Percentiles rank a stretch among this genome's conserved stretches.
Evolutionary conservation across 1,284 basidiomycete genomes (phyloP).

Genomic region (Cryptococcus deneoformans): DNA sequence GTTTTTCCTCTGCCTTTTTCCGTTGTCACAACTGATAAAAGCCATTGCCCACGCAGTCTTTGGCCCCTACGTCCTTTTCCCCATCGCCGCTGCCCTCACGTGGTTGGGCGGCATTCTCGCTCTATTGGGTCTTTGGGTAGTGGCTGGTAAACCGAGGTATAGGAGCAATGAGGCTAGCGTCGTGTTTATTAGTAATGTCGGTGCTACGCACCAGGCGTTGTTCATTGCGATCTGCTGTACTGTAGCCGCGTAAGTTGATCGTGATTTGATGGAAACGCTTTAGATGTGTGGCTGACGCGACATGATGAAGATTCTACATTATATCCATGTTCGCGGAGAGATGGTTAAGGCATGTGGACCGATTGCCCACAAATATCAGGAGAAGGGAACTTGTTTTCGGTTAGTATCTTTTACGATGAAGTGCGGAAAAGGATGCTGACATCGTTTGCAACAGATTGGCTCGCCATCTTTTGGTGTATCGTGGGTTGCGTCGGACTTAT

Average conservation of each 20-base stretch:
- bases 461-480: slow-evolving; percentile 50
- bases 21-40: not conserved
- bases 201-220: slow-evolving; percentile 47
- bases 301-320: slow-evolving; percentile 38
- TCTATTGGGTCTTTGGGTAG: slow-evolving; percentile 48
- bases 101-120: slow-evolving; percentile 46
- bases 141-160: slow-evolving; percentile 46
- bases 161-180: slow-evolving; percentile 43
- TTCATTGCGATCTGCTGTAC: slow-evolving; percentile 48
- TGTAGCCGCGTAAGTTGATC: slow-evolving; percentile 24
- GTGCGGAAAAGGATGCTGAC: slow-evolving; percentile 3
- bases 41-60: slow-evolving; percentile 29
- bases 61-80: slow-evolving; percentile 47
- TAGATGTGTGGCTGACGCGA: not conserved
- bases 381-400: slow-evolving; percentile 45
- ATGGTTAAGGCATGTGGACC: slow-evolving; percentile 52
- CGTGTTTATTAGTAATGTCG: slow-evolving; percentile 54
- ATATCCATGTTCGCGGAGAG: slow-evolving; percentile 51
- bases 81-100: slow-evolving; percentile 30
- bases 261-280: not conserved
- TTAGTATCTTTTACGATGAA: slow-evolving; percentile 13
- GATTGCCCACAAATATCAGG: slow-evolving; percentile 52
- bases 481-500: slow-evolving; percentile 51
- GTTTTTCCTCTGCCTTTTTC: slow-evolving; percentile 4
- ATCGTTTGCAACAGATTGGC: slow-evolving; percentile 37